A percentile compares a stretch with the other conserved stretches of the same genome.
Conservation (phyloP, 768 basidiomycete genomes). For the Boletus edulis region DNA sequence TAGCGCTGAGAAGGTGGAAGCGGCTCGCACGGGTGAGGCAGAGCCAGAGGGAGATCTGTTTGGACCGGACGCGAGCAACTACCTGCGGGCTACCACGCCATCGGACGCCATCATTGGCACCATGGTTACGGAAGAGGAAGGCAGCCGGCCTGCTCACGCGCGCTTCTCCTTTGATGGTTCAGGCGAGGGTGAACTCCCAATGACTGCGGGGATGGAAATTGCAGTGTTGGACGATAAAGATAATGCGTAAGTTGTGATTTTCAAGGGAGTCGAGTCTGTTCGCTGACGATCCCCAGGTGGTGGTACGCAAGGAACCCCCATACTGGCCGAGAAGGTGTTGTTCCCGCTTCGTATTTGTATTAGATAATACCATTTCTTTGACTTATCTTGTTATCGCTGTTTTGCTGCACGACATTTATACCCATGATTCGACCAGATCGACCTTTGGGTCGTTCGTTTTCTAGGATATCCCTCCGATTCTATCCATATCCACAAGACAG, state of each 20-base stretch:
- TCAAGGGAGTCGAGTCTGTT: neutral
- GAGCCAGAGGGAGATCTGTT: conserved; percentile 51
- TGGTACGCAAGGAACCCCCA: conserved; percentile 87
- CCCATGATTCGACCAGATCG: conserved; percentile 38
- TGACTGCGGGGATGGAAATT: conserved; percentile 67
- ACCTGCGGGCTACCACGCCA: conserved; percentile 77
- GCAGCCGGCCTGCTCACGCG: conserved; percentile 72
- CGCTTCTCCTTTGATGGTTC: conserved; percentile 79
- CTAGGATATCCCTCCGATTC: conserved; percentile 25
- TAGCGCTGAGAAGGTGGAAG: conserved; percentile 55
- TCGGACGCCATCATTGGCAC: conserved; percentile 67
- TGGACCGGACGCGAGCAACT: conserved; percentile 73
- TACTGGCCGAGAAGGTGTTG: conserved; percentile 83
- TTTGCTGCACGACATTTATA: conserved; percentile 32
- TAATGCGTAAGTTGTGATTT: conserved; percentile 54
- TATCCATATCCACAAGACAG: conserved; percentile 12
- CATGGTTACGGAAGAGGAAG: conserved; percentile 57
- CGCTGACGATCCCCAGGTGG: conserved; percentile 57
- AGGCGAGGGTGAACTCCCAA: conserved; percentile 74
- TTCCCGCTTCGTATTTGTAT: conserved; percentile 90
- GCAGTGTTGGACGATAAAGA: conserved; percentile 81
- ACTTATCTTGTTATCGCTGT: conserved; percentile 28
- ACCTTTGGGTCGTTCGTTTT: conserved; percentile 37
- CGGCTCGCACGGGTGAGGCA: conserved; percentile 33
- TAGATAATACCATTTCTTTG: conserved; percentile 38